Evolutionary conservation across 371 early-diverging fungal genomes (phyloP).

Genomic region (Circinella minor): DNA sequence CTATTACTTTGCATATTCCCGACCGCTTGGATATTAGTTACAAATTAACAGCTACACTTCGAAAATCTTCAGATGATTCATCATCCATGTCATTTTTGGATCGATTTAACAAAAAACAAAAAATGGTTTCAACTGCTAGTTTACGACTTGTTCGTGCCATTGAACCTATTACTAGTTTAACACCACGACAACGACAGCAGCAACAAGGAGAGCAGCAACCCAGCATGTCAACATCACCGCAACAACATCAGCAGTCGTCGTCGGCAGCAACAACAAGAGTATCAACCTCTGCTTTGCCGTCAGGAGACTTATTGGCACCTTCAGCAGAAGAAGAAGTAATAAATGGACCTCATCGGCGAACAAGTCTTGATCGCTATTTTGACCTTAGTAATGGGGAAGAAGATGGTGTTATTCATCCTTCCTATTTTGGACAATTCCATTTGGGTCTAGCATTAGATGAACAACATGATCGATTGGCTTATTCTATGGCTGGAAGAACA

Average conservation of each 20-base stretch:
- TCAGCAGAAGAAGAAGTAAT: not conserved
- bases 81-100: slow-evolving; percentile 11
- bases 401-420: slow-evolving; percentile 7
- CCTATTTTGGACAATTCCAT: slow-evolving; percentile 15
- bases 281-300: no score
- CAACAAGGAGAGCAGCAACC: not conserved
- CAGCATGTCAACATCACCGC: not conserved
- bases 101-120: slow-evolving; percentile 9
- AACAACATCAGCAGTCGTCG: not conserved
- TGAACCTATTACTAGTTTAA: slow-evolving; percentile 22
- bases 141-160: slow-evolving; percentile 17
- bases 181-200: slow-evolving; percentile 12
- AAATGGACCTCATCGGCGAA: slow-evolving; percentile 8
- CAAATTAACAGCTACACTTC: slow-evolving; percentile 29
- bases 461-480: slow-evolving; percentile 40
- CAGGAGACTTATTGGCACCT: not conserved
- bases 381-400: slow-evolving; percentile 11
- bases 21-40: slow-evolving; percentile 44
- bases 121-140: slow-evolving; percentile 16
- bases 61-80: slow-evolving; percentile 9
- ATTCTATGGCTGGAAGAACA: slow-evolving; percentile 34
- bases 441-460: slow-evolving; percentile 34
- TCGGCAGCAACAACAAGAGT: not conserved
- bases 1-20: slow-evolving; percentile 31
- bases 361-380: slow-evolving; percentile 20